A percentile compares a stretch with the other conserved stretches of the same genome.
Evolutionary conservation across 2,329 filamentous ascomycete species (phyloP).

Genomic region (Meredithiella fracta): DNA sequence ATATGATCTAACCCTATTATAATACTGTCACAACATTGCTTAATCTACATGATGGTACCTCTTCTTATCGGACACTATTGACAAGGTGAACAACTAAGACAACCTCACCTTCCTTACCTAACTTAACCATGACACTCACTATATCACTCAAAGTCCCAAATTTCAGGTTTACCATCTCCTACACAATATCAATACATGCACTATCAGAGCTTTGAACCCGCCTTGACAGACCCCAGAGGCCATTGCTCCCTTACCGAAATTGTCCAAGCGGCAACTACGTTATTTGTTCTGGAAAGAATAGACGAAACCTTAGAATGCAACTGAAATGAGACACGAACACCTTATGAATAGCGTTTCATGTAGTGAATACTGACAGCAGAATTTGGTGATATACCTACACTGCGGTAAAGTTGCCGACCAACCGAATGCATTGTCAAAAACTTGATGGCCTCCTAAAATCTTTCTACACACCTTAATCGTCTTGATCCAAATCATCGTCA

Average conservation of each 20-base stretch:
- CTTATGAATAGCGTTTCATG: constrained; percentile 4
- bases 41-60: no score
- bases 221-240: neutral
- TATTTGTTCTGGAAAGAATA: constrained; percentile 6
- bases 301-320: neutral
- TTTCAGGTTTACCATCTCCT: no score
- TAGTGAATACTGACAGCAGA: neutral
- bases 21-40: no score
- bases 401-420: neutral
- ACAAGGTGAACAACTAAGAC: no score
- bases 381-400: neutral
- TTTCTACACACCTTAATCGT: no score
- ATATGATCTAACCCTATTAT: no score
- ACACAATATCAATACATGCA: neutral
- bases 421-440: neutral
- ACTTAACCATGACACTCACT: no score
- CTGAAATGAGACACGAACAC: constrained; percentile 2
- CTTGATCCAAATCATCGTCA: no score
- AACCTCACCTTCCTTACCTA: no score
- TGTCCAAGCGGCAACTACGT: neutral
- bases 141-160: no score
- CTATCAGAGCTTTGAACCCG: neutral
- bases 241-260: neutral
- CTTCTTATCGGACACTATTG: no score
- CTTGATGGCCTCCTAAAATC: no score